Evolutionary conservation across 108 stramenopile genomes (phyloP).

Genomic region (Cyclotella baltica): DNA sequence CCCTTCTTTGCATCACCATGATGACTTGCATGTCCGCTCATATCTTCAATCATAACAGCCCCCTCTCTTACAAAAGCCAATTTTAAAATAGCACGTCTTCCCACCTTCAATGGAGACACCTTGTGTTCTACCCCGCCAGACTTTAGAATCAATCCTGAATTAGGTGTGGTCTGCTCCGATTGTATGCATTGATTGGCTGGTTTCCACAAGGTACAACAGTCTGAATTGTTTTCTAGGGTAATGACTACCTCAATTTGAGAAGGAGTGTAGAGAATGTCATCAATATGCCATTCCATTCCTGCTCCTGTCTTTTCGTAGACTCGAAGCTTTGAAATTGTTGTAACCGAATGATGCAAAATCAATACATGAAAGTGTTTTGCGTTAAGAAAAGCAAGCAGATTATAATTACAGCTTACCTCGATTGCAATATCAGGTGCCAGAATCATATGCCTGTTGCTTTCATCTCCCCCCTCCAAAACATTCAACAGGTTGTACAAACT

Average conservation of each 20-base stretch:
- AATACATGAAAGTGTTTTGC: not conserved
- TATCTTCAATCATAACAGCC: slow-evolving; percentile 26
- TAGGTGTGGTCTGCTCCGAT: slow-evolving; percentile 48
- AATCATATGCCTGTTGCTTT: slow-evolving; percentile 11
- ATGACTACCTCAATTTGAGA: slow-evolving; percentile 76
- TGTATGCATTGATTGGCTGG: slow-evolving; percentile 1
- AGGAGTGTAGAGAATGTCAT: slow-evolving; percentile 74
- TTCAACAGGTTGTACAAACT: slow-evolving; percentile 56
- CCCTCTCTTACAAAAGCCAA: slow-evolving; percentile 47
- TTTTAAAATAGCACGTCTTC: slow-evolving; percentile 37
- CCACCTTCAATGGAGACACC: slow-evolving; percentile 32
- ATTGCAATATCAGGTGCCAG: slow-evolving; percentile 59
- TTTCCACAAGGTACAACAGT: slow-evolving; percentile 79
- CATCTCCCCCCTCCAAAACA: slow-evolving; percentile 8
- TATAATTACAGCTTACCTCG: slow-evolving; percentile 49
- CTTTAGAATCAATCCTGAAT: slow-evolving; percentile 46
- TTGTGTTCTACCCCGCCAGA: slow-evolving; percentile 44
- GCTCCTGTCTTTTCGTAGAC: slow-evolving; percentile 75
- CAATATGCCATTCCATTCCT: slow-evolving; percentile 79
- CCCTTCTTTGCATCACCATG: slow-evolving; percentile 12
- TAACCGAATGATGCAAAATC: not conserved
- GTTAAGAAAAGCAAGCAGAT: too few relatives aligned
- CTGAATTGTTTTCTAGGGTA: slow-evolving; percentile 85
- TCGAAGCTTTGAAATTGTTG: slow-evolving; percentile 36
- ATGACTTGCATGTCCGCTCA: slow-evolving; percentile 39